These are phyloP conservation scores for Nothomitra cinnamomea DNA, from an alignment of 2,329 filamentous ascomycete species.

Conservation along the genomic window DNA sequence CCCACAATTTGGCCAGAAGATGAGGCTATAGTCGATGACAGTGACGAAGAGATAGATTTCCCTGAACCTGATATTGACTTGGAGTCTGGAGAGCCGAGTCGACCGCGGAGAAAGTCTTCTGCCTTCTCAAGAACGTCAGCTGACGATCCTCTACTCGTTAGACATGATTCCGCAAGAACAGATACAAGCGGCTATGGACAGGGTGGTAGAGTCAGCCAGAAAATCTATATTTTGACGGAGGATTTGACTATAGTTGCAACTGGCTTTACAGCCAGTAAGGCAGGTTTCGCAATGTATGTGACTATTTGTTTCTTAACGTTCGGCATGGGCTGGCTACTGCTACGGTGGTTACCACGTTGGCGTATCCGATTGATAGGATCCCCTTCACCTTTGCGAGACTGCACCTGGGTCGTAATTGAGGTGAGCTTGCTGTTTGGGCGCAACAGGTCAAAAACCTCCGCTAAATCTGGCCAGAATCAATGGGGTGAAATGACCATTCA, in stretches of 20 bases:
- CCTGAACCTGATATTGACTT: slow-evolving; percentile 21
- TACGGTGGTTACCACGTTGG: slow-evolving; percentile 84
- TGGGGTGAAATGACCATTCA: slow-evolving; percentile 86
- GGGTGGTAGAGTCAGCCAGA: slow-evolving; percentile 59
- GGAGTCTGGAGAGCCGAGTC: slow-evolving; percentile 18
- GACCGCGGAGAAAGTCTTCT: slow-evolving; percentile 19
- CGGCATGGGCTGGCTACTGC: slow-evolving; percentile 66
- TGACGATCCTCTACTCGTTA: slow-evolving; percentile 47
- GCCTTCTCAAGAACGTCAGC: slow-evolving; percentile 27
- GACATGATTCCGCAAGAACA: slow-evolving; percentile 53
- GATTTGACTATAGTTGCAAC: slow-evolving; percentile 88
- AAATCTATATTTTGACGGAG: slow-evolving; percentile 83
- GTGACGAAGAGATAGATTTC: slow-evolving; percentile 26
- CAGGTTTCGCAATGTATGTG: slow-evolving; percentile 54
- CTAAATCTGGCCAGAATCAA: slow-evolving; percentile 48
- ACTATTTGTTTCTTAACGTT: slow-evolving; percentile 52
- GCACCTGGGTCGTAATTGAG: slow-evolving; percentile 86
- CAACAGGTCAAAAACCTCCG: slow-evolving; percentile 12
- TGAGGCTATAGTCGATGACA: slow-evolving; percentile 29
- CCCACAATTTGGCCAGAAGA: slow-evolving; percentile 37
- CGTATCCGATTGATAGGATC: slow-evolving; percentile 59
- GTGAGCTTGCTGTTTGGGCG: slow-evolving; percentile 23
- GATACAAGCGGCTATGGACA: slow-evolving; percentile 43
- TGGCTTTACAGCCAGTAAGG: slow-evolving; percentile 63
- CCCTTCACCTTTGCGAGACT: slow-evolving; percentile 50